Conservation (phyloP, 2,329 filamentous ascomycete genomes). For the Xylariaceae sp. region DNA sequence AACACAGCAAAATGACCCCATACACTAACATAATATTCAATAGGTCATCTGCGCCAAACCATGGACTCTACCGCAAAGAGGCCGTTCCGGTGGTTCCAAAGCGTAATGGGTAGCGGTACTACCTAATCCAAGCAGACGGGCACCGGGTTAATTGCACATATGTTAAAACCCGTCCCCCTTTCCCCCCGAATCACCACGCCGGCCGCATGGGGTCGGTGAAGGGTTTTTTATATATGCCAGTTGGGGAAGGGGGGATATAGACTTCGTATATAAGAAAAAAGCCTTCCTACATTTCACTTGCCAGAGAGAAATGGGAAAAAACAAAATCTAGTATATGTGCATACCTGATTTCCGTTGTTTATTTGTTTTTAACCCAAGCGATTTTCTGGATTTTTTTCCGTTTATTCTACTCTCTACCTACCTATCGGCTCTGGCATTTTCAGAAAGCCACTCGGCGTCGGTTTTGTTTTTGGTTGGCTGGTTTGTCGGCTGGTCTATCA, state of each 20-base stretch:
- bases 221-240: not conserved
- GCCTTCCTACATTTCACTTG: not conserved
- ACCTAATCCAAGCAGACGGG: slow-evolving; percentile 5
- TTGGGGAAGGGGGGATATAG: not conserved
- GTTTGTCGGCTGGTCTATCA: not conserved
- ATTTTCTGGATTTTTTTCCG: not conserved
- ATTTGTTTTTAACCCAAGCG: too few species aligned
- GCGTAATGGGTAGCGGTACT: slow-evolving; percentile 40
- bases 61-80: slow-evolving; percentile 68
- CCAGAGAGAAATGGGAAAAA: not conserved
- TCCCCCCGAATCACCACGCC: not conserved
- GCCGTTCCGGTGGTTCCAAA: slow-evolving; percentile 40
- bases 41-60: slow-evolving; percentile 70
- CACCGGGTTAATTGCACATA: slow-evolving; percentile 14
- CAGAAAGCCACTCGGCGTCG: not conserved
- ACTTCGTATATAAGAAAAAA: not conserved
- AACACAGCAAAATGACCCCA: slow-evolving; percentile 3
- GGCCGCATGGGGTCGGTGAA: too few species aligned
- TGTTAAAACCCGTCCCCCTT: slow-evolving; percentile 2
- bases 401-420: not conserved
- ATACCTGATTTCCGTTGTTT: not conserved
- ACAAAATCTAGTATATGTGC: not conserved
- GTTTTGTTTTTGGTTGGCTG: not conserved
- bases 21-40: slow-evolving; percentile 1
- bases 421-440: not conserved